Conservation (phyloP, 805 yeast genomes). For the Yarrowia hollandica region DNA sequence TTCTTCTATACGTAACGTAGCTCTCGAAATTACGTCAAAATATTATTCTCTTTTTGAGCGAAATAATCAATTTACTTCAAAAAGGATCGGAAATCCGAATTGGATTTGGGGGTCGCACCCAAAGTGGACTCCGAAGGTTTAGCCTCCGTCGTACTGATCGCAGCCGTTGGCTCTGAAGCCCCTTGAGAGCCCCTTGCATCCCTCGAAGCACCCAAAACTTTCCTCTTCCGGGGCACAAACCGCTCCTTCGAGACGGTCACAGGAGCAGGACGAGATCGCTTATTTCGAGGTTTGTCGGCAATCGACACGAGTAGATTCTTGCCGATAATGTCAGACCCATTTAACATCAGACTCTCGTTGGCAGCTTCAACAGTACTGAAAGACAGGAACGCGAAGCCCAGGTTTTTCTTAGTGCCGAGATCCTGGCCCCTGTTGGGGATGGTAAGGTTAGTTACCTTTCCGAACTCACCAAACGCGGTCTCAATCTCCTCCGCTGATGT, state of each 20-base stretch:
- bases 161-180: slow-evolving; percentile 6
- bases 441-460: slow-evolving; percentile 10
- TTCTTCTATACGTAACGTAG: too few species aligned
- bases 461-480: slow-evolving; percentile 10
- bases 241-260: not conserved
- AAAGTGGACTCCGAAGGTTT: not conserved
- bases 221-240: slow-evolving; percentile 20
- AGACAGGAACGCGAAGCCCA: slow-evolving; percentile 19
- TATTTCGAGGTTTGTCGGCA: slow-evolving; percentile 16
- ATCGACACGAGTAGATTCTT: slow-evolving; percentile 9
- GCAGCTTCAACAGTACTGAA: slow-evolving; percentile 15
- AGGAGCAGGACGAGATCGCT: slow-evolving; percentile 2
- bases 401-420: slow-evolving; percentile 25
- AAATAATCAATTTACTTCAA: not conserved
- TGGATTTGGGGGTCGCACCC: not conserved
- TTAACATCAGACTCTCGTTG: slow-evolving; percentile 2
- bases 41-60: too few species aligned
- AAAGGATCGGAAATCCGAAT: slow-evolving; percentile 15
- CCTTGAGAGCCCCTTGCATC: slow-evolving; percentile 16
- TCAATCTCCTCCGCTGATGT: slow-evolving; percentile 19
- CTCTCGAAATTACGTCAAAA: too few species aligned
- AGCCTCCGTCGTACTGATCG: not conserved
- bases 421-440: slow-evolving; percentile 28
- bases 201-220: slow-evolving; percentile 14
- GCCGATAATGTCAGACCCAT: slow-evolving; percentile 11